Evolutionary conservation across 495 filamentous ascomycete genomes (phyloP).

Genomic region (Penicillium coffeae): DNA sequence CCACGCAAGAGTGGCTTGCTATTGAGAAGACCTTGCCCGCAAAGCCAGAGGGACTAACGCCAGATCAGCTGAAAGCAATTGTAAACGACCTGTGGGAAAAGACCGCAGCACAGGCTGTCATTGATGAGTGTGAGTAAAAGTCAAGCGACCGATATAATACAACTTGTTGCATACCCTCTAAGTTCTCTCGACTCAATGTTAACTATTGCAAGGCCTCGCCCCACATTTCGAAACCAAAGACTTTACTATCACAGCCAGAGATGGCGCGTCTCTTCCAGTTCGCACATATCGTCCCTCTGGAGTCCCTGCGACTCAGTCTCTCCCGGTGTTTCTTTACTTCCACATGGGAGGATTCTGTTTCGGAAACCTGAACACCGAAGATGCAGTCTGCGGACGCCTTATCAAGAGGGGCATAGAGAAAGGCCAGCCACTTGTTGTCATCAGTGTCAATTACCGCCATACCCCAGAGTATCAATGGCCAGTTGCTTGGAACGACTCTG

Average conservation of each 20-base stretch:
- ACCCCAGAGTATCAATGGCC: constrained; percentile 41
- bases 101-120: constrained; percentile 25
- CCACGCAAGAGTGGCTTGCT: constrained; percentile 41
- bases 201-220: constrained; percentile 21
- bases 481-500: constrained; percentile 43
- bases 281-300: constrained; percentile 40
- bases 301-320: constrained; percentile 15
- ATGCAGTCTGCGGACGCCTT: constrained; percentile 41
- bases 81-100: constrained; percentile 35
- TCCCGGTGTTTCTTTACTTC: constrained; percentile 46
- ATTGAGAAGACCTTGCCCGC: constrained; percentile 29
- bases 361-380: constrained; percentile 43
- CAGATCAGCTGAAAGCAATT: constrained; percentile 21
- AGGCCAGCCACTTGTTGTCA: constrained; percentile 26
- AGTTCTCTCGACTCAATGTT: too few relatives aligned
- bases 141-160: background rate
- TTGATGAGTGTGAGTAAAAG: constrained; percentile 20
- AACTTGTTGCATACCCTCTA: background rate
- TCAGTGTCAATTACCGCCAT: constrained; percentile 48
- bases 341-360: constrained; percentile 52
- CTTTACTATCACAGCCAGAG: constrained; percentile 35
- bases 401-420: constrained; percentile 21
- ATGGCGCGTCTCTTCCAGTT: constrained; percentile 36
- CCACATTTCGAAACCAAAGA: constrained; percentile 26
- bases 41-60: constrained; percentile 10